Base-by-base conservation (phyloP, 106 monocot species). In the Xerophyta viscosa region DNA sequence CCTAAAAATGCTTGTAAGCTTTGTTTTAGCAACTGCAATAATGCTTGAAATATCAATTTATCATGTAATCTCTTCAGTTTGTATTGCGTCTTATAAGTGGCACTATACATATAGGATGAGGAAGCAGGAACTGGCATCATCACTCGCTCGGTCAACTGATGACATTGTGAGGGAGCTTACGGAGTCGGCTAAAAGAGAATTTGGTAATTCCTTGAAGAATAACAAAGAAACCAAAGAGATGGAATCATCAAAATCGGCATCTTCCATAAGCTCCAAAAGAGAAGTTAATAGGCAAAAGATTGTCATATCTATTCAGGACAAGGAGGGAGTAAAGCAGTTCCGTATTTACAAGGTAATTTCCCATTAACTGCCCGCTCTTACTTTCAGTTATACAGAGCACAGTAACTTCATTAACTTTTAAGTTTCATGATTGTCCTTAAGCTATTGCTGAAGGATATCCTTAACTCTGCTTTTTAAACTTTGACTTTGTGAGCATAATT, bases 301-400 rank as follows among this genome's bases (percentile, higher is more conserved):
- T 23, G 39, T 96, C 10, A 76, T 96, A 53, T 79, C 84, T 22
- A 66, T 96, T 57, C 96, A 89, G 56, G 89, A 71, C 62, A 85
- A 82, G 48, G 78, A 71, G 31, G 82, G 71, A 1, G 66, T 65
- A 31, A 84, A 85, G 31, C 88, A 88, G 42, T 79, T 79, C 22
- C 80, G 85, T 9, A 24, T 96, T 24, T 78, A 81, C 64, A 69
- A 60, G 96, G 96, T 88, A 79, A 27, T 7, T 46, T 18, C 1
- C 42, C 33, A 33, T 6, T 33, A 33, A 6, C 33, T 33, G 33
- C 33, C 5, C 11, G 33, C n/a, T 33, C 11, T 33, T 33, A 33
- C 33, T 33, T 33, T 5, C 11, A 33, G 33, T 33, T 33, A 5
- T 11, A 33, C 11, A 11, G 11, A 33, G 5, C 33, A 33, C n/a